Conservation (phyloP, 441 rosid genomes). For the Croton laevigatus region DNA sequence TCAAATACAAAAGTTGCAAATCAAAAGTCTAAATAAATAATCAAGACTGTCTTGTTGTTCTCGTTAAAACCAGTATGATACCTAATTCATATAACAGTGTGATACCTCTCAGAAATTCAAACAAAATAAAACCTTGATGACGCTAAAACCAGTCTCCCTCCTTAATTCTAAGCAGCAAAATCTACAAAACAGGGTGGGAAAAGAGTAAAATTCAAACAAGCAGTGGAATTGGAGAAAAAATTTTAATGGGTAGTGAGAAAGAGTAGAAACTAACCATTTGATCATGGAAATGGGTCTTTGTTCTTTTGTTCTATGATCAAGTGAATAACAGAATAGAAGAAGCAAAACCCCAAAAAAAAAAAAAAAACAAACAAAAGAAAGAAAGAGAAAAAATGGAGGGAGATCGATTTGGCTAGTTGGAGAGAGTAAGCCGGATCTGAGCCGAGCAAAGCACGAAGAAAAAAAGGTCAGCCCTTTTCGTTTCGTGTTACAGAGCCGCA, state of each 20-base stretch:
- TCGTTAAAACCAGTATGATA: too few relatives aligned
- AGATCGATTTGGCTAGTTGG: constrained; percentile 32
- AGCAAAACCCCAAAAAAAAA: background rate
- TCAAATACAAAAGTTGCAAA: background rate
- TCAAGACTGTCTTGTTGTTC: constrained; percentile 51
- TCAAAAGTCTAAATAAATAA: background rate
- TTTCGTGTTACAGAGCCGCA: constrained; percentile 15
- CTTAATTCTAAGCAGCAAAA: constrained; percentile 9
- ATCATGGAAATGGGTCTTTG: background rate
- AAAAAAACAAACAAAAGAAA: constrained; percentile 7
- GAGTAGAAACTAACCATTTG: background rate
- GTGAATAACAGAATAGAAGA: background rate
- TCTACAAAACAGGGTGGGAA: background rate
- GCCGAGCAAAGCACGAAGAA: constrained; percentile 42
- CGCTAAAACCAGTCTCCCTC: background rate
- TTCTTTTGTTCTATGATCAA: background rate
- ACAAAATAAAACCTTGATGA: background rate
- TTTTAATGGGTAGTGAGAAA: background rate
- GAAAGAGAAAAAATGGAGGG: constrained; percentile 4
- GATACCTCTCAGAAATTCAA: constrained; percentile 25
- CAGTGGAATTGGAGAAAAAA: background rate
- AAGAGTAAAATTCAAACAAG: background rate
- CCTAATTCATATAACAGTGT: too few relatives aligned
- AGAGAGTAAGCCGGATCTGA: constrained; percentile 60
- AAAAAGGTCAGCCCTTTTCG: constrained; percentile 8